Evolutionary conservation across 2,329 filamentous ascomycete genomes (phyloP).

Genomic region (Epichloe scottii): DNA sequence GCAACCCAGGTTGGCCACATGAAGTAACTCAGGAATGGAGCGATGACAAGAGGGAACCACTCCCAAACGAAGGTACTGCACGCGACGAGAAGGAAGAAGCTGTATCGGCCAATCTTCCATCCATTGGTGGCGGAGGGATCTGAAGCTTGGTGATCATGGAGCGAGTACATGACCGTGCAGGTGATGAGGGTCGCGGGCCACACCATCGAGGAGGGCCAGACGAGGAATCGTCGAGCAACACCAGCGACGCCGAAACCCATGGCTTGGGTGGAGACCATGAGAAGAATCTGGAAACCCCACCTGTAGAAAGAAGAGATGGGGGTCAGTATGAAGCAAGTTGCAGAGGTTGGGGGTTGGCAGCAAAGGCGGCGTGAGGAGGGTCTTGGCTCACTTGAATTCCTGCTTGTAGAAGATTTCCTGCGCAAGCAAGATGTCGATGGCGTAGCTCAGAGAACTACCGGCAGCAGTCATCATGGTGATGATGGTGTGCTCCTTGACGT

Average conservation of each 20-base stretch:
- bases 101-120: constrained; percentile 46
- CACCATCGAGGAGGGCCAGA: constrained; percentile 51
- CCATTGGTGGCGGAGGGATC: constrained; percentile 40
- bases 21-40: constrained; percentile 45
- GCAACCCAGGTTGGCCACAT: constrained; percentile 50
- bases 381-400: constrained; percentile 26
- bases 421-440: constrained; percentile 29
- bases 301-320: constrained; percentile 12
- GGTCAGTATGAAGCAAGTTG: not conserved
- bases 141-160: constrained; percentile 46
- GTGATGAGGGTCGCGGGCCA: constrained; percentile 51
- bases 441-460: constrained; percentile 21
- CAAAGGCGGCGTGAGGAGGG: no score
- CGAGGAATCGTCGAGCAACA: constrained; percentile 44
- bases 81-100: constrained; percentile 42
- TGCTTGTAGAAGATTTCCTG: constrained; percentile 37
- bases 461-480: constrained; percentile 33
- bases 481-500: constrained; percentile 37
- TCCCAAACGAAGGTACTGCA: constrained; percentile 41
- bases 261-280: constrained; percentile 47
- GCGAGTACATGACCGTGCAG: constrained; percentile 47
- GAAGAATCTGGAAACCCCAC: constrained; percentile 44
- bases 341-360: no score
- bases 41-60: constrained; percentile 46
- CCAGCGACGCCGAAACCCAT: constrained; percentile 54